phyloP scores from a whole-genome alignment of 2,329 filamentous ascomycete genomes.

The Sporothrix humicola region DNA sequence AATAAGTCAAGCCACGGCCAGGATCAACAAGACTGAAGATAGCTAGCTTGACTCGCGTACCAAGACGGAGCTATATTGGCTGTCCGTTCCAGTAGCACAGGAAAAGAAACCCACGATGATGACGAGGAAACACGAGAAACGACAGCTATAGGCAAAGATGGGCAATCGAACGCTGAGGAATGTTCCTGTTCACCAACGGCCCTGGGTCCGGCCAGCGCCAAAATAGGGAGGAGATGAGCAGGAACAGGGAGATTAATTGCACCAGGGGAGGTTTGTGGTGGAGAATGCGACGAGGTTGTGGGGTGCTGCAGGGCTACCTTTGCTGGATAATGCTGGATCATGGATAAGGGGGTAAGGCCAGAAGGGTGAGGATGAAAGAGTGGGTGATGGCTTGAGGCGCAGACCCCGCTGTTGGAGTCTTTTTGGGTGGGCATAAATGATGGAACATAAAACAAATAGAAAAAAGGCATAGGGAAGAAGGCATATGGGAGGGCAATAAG shows the following conservation, averaged over 20 bases:
- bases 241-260: conserved; percentile 30
- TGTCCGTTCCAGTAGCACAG: conserved; percentile 20
- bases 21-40: neutral
- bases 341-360: neutral
- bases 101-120: neutral
- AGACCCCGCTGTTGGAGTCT: neutral
- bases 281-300: conserved; percentile 31
- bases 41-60: conserved; percentile 7
- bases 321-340: conserved; percentile 14
- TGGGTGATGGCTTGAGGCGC: conserved; percentile 7
- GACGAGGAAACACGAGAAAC: conserved; percentile 19
- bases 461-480: neutral
- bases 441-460: neutral
- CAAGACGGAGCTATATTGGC: conserved; percentile 16
- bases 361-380: neutral
- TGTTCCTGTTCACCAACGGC: neutral
- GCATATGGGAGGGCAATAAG: neutral
- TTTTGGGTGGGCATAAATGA: conserved; percentile 1
- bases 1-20: conserved; percentile 7
- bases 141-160: conserved; percentile 19
- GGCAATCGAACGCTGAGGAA: conserved; percentile 1
- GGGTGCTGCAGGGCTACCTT: conserved; percentile 28
- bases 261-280: conserved; percentile 24
- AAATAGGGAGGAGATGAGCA: conserved; percentile 33
- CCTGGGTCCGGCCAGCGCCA: neutral